Conservation (phyloP, 331 rosid genomes). For the Telfairia occidentalis region DNA sequence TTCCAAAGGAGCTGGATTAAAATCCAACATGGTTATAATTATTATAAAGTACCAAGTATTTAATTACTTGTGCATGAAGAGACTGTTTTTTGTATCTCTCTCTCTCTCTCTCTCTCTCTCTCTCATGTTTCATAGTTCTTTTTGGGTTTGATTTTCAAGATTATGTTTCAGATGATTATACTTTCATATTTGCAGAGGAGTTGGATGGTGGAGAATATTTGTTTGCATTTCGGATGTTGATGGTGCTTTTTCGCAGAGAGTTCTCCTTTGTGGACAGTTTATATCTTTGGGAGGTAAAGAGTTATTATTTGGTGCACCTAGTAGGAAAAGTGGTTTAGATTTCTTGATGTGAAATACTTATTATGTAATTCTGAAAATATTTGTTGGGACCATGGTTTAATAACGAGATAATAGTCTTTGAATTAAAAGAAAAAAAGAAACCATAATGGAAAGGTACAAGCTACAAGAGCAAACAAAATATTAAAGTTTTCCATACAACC, state of each 20-base stretch:
- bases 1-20: neutral
- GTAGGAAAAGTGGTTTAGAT: neutral
- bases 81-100: neutral
- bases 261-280: constrained; percentile 79
- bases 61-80: neutral
- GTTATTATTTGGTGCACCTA: constrained; percentile 10
- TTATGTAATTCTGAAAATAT: neutral
- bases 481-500: neutral
- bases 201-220: constrained; percentile 92
- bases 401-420: neutral
- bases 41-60: neutral
- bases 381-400: neutral
- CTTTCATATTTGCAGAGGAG: constrained; percentile 54
- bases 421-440: neutral
- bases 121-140: neutral
- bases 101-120: neutral
- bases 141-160: neutral
- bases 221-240: constrained; percentile 94
- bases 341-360: neutral
- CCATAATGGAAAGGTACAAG: neutral
- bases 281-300: constrained; percentile 94
- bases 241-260: constrained; percentile 97
- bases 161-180: neutral
- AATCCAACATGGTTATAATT: neutral
- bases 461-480: neutral